Percentiles rank a stretch among this genome's conserved stretches.
Conservation (phyloP, 768 basidiomycete species). For the Hysterangium stoloniferum region DNA sequence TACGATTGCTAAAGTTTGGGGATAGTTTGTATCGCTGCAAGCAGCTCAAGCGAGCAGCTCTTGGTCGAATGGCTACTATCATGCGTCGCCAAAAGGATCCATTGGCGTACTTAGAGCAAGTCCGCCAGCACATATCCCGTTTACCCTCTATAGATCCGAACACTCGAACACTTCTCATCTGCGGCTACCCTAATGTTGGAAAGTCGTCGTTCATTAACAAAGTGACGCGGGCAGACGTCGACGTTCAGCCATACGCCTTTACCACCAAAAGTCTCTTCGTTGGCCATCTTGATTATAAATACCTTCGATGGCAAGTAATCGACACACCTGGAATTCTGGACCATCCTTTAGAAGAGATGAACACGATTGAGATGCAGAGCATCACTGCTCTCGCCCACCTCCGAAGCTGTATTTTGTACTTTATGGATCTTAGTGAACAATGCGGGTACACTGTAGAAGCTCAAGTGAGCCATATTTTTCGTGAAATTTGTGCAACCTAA, state of each 20-base stretch:
- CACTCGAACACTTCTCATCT: conserved; percentile 94
- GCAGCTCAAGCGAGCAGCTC: conserved; percentile 93
- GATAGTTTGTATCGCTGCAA: conserved; percentile 98
- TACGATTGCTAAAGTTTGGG: conserved; percentile 93
- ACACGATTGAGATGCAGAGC: conserved; percentile 99
- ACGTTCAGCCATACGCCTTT: conserved; percentile 99
- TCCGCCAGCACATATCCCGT: conserved; percentile 97
- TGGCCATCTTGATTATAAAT: conserved; percentile 98
- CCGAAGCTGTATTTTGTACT: conserved; percentile 90
- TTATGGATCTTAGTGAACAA: conserved; percentile 98
- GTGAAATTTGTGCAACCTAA: no score
- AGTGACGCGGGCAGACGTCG: conserved; percentile 97
- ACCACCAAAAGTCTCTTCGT: conserved; percentile 98
- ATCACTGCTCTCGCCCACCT: conserved; percentile 97
- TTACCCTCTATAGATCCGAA: conserved; percentile 97
- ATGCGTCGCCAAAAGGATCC: conserved; percentile 99
- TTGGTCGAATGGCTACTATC: conserved; percentile 99
- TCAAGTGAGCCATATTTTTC: conserved; percentile 48
- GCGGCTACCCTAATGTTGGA: conserved; percentile 98
- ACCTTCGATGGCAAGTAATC: conserved; percentile 99
- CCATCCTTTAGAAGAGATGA: conserved; percentile 99
- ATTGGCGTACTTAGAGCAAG: conserved; percentile 96
- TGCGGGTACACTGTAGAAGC: conserved; percentile 97
- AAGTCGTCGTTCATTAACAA: conserved; percentile 99
- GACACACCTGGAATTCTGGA: conserved; percentile 98